These are phyloP conservation scores for Pseudophaeomoniella oleicola DNA, from an alignment of 2,329 filamentous ascomycete species.

Conservation along the genomic window DNA sequence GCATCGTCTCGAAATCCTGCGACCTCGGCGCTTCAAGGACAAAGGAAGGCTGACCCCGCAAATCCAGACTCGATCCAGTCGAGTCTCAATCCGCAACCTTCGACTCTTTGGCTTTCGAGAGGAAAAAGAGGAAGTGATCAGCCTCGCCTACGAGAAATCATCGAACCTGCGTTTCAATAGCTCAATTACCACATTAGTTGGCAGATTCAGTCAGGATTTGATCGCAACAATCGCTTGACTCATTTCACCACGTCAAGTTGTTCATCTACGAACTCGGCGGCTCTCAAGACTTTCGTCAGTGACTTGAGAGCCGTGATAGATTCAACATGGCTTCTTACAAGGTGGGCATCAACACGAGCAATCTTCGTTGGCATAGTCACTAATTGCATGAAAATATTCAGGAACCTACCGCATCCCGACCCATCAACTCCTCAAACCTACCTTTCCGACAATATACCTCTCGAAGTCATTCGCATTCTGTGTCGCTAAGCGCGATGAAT, in stretches of 20 bases:
- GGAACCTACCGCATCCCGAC: constrained; percentile 42
- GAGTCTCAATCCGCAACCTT: background rate
- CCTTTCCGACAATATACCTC: constrained; percentile 51
- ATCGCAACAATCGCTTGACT: too few species aligned
- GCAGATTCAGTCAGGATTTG: too few species aligned
- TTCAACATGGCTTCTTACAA: background rate
- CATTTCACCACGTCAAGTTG: background rate
- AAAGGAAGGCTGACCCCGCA: background rate
- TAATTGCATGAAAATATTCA: too few species aligned
- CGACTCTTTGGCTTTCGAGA: too few species aligned
- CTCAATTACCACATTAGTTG: too few species aligned
- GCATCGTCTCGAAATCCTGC: background rate
- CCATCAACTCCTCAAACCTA: constrained; percentile 48
- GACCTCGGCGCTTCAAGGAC: background rate
- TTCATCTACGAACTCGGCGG: background rate
- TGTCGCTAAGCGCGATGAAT: constrained; percentile 64
- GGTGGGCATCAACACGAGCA: background rate
- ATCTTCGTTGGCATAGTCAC: too few species aligned
- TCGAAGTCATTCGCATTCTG: constrained; percentile 68
- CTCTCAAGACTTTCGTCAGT: background rate
- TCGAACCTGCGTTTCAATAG: too few species aligned
- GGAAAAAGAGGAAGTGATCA: too few species aligned
- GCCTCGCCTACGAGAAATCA: too few species aligned
- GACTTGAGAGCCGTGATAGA: background rate
- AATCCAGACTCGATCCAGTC: background rate